phyloP scores from a whole-genome alignment of 2,329 filamentous ascomycete genomes.

The Neonectria faginata region DNA sequence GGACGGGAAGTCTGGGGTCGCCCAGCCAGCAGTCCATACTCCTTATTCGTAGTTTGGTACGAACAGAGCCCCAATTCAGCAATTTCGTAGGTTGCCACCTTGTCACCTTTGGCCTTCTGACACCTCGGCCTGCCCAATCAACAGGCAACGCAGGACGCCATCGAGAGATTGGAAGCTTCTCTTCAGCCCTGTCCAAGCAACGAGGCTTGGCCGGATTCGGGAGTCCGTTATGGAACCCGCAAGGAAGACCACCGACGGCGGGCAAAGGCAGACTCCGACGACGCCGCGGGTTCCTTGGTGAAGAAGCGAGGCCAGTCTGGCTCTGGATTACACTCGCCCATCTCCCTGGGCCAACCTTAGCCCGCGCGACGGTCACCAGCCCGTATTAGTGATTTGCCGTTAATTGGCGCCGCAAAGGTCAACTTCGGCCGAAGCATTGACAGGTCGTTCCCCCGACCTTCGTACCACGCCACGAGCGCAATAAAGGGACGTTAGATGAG shows the following conservation, averaged over 20 bases:
- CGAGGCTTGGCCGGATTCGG: slow-evolving; percentile 27
- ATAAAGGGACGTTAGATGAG: slow-evolving; percentile 44
- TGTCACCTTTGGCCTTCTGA: slow-evolving; percentile 21
- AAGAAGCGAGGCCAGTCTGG: slow-evolving; percentile 9
- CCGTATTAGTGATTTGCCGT: slow-evolving; percentile 31
- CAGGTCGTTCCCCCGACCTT: slow-evolving; percentile 37
- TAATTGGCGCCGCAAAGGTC: slow-evolving; percentile 29
- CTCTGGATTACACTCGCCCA: slow-evolving; percentile 15
- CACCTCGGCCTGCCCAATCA: slow-evolving; percentile 29
- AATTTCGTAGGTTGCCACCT: background rate
- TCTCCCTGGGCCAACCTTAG: slow-evolving; percentile 11
- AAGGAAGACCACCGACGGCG: slow-evolving; percentile 8
- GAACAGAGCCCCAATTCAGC: slow-evolving; percentile 10
- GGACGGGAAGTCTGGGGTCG: background rate
- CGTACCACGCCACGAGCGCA: slow-evolving; percentile 33
- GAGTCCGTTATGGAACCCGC: slow-evolving; percentile 22
- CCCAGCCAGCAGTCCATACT: background rate
- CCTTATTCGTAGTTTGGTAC: background rate
- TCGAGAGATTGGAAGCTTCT: slow-evolving; percentile 29
- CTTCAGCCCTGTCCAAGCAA: slow-evolving; percentile 31
- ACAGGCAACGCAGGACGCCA: slow-evolving; percentile 13
- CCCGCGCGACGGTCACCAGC: slow-evolving; percentile 4
- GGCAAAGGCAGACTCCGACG: slow-evolving; percentile 1
- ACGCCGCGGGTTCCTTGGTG: slow-evolving; percentile 7
- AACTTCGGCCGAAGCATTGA: slow-evolving; percentile 32